Evolutionary conservation across 257 asterid genomes (phyloP).

Genomic region (Apocynum venetum): DNA sequence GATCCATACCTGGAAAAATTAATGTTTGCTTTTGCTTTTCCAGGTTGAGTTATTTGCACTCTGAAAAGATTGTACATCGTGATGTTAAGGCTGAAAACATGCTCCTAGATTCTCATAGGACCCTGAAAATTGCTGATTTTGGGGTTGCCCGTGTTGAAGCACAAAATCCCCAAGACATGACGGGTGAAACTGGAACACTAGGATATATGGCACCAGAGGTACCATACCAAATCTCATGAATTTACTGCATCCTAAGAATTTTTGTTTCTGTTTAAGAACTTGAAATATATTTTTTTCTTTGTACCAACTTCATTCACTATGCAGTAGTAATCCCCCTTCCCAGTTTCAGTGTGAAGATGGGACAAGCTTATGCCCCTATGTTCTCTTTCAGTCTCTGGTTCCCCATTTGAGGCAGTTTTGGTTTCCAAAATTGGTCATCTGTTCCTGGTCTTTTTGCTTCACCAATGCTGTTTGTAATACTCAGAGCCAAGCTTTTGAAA

Average conservation of each 20-base stretch:
- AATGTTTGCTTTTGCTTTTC: slow-evolving; percentile 10
- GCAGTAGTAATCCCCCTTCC: too few species aligned
- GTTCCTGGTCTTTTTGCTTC: not conserved
- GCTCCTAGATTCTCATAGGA: slow-evolving; percentile 59
- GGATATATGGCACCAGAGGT: slow-evolving; percentile 99
- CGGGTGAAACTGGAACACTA: slow-evolving; percentile 97
- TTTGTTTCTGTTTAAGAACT: not conserved
- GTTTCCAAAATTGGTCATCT: too few species aligned
- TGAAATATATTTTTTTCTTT: not conserved
- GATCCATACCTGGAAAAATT: not conserved
- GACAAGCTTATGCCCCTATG: too few species aligned
- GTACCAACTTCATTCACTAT: not conserved
- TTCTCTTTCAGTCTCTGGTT: too few species aligned
- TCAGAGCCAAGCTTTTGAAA: not conserved
- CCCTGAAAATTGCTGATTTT: slow-evolving; percentile 82
- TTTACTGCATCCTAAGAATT: not conserved
- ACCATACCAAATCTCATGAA: slow-evolving; percentile 3
- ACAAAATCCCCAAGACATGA: slow-evolving; percentile 90
- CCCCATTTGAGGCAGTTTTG: too few species aligned
- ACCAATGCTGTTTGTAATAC: not conserved
- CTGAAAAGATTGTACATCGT: slow-evolving; percentile 86
- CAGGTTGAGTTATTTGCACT: slow-evolving; percentile 87
- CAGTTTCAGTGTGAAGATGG: too few species aligned
- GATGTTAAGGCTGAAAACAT: slow-evolving; percentile 97
- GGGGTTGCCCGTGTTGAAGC: slow-evolving; percentile 99